Percentiles rank a stretch among this genome's conserved stretches.
These are phyloP conservation scores for Yarrowia sp. DNA, from an alignment of 805 yeast genomes.

Conservation along the genomic window DNA sequence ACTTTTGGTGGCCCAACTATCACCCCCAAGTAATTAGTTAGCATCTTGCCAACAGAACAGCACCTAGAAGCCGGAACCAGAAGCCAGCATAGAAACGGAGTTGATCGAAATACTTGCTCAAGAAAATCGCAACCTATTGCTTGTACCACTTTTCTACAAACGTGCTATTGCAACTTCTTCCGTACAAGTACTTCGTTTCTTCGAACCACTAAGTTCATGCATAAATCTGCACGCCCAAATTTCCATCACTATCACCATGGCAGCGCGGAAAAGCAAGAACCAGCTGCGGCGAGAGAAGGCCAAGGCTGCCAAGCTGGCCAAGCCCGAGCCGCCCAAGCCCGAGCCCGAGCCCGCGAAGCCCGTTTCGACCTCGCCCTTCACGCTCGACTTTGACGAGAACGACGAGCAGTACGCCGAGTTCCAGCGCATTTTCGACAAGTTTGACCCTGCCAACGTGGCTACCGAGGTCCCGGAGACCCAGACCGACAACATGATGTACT, in stretches of 20 bases:
- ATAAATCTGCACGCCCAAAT: not conserved
- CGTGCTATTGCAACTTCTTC: no score
- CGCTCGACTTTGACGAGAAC: not conserved
- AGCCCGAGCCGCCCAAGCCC: not conserved
- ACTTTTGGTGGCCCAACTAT: no score
- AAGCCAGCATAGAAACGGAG: no score
- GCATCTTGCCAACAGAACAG: no score
- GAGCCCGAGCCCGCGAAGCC: not conserved
- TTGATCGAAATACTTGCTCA: no score
- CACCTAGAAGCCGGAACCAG: no score
- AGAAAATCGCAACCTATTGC: no score
- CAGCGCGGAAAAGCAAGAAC: constrained; percentile 41
- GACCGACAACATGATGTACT: constrained; percentile 4
- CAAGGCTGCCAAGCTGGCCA: constrained; percentile 40
- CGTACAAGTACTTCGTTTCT: no score
- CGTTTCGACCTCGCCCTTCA: not conserved
- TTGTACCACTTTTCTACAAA: no score
- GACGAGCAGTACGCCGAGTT: constrained; percentile 2
- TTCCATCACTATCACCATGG: constrained; percentile 30
- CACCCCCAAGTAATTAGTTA: no score
- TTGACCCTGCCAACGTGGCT: constrained; percentile 1
- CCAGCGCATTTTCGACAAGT: constrained; percentile 3
- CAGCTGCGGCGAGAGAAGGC: constrained; percentile 45
- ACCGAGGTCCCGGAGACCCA: not conserved
- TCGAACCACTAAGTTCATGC: no score